Base-by-base conservation (phyloP, 139 green algal genomes). In the Zygnema cylindricum region DNA sequence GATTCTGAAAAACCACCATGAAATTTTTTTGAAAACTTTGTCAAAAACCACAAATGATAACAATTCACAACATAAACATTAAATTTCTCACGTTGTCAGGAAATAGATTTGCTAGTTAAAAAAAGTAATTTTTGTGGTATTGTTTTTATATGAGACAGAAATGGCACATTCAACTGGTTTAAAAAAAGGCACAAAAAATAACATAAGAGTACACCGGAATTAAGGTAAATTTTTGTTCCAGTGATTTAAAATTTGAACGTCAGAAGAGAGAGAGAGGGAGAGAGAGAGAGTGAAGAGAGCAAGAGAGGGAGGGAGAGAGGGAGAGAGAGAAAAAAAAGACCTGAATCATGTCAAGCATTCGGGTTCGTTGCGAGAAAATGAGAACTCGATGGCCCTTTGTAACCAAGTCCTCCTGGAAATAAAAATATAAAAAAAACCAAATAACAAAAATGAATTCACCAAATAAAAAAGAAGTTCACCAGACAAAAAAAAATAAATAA, bases 311-410 rank as follows among this genome's bases (percentile, higher is more conserved):
- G n/a, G n/a, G n/a, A n/a, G n/a, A n/a, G 57, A 73, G 57, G 57
- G 57, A 73, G 57, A 73, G 57, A 73, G 57, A 73, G 57, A 73
- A 73, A 73, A 30, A 73, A 30, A 73, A 82, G 55, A 75, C 91
- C 22, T 85, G 39, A 22, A 97, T 81, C 41, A 98, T 97, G 94
- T 98, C 94, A 36, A 99, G 95, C 88, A 94, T 91, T 54, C 49
- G 82, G 54, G 57, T 88, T 7, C 91, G 95, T 92, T 98, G 95
- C 49, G 93, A 96, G 92, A 99, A 99, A 30, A 99, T 81, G 32
- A 99, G 93, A 11, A 94, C 96, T 75, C 95, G 88, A 90, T 99
- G 96, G 3, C 96, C 96, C 76, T 90, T 86, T 0, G 69, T 89
- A 22, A 92, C 69, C 77, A 99, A 94, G 49, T 93, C 83, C n/a